A percentile compares a stretch with the other conserved stretches of the same genome.
Conservation (phyloP, 768 basidiomycete species). For the Boletus pseudopeckii region DNA sequence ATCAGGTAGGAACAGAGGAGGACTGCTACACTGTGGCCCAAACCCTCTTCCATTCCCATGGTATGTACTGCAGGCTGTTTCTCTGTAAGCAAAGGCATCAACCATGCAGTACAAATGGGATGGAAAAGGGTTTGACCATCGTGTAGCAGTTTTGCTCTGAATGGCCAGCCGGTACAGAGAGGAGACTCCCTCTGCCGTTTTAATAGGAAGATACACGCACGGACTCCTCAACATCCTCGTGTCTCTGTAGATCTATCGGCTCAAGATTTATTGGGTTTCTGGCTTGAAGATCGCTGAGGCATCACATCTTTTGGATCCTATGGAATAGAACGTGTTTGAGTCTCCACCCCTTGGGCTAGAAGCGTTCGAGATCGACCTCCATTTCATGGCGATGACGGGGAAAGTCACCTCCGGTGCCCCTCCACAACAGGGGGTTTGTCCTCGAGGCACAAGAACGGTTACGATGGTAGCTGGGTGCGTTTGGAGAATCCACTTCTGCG, state of each 20-base stretch:
- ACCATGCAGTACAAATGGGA: conserved; percentile 28
- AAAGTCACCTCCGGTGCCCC: background rate
- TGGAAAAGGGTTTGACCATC: conserved; percentile 27
- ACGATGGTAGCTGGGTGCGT: background rate
- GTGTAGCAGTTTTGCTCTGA: conserved; percentile 20
- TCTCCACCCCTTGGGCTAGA: background rate
- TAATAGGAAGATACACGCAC: conserved; percentile 2
- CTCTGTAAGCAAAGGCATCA: conserved; percentile 30
- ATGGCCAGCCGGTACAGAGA: conserved; percentile 1
- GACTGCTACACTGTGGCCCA: conserved; percentile 25
- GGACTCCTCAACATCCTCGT: background rate
- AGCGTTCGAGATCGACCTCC: background rate
- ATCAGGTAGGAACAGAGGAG: background rate
- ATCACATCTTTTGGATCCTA: background rate
- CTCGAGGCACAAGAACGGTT: background rate
- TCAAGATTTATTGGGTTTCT: background rate
- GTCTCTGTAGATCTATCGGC: conserved; percentile 7
- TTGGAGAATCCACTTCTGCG: conserved; percentile 1
- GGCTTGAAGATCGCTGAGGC: background rate
- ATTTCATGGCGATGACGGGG: conserved; percentile 1
- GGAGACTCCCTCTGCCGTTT: background rate
- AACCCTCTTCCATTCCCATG: conserved; percentile 49
- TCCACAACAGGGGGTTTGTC: conserved; percentile 7
- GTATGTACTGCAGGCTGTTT: conserved; percentile 35
- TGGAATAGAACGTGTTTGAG: background rate